phyloP scores from a whole-genome alignment of 768 basidiomycete species.

The Russula ochroleuca region DNA sequence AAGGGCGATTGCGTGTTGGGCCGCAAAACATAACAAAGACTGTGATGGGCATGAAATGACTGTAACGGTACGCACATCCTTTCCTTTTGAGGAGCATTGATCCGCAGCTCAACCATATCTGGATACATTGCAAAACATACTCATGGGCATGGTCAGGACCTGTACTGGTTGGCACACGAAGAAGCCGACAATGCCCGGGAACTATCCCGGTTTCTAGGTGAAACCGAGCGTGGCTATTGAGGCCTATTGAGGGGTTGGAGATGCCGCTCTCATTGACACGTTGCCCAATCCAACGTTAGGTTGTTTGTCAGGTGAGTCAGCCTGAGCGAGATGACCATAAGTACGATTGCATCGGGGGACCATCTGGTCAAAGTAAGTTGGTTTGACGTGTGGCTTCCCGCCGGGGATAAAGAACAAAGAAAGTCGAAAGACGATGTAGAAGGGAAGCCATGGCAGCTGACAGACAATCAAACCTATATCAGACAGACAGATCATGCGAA shows the following conservation, averaged over 20 bases:
- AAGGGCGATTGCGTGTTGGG: not conserved
- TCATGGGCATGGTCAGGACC: not conserved
- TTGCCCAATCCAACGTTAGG: too few relatives aligned
- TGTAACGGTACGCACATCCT: not conserved
- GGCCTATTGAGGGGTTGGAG: too few relatives aligned
- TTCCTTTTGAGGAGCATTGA: not conserved
- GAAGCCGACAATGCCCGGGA: not conserved
- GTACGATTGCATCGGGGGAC: not conserved
- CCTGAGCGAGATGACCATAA: not conserved
- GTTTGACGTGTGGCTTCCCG: not conserved
- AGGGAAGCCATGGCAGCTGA: not conserved
- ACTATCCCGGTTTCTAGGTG: not conserved
- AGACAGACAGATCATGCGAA: not conserved
- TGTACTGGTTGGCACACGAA: not conserved
- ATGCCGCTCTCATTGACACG: too few relatives aligned
- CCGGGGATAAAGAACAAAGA: not conserved
- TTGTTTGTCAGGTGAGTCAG: not conserved
- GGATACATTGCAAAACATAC: not conserved
- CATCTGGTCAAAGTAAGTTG: too few relatives aligned
- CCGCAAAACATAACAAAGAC: not conserved
- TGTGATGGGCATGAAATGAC: not conserved
- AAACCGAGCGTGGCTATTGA: too few relatives aligned
- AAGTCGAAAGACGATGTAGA: not conserved
- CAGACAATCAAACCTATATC: not conserved
- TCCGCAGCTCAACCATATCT: not conserved